Conservation (phyloP, 768 basidiomycete genomes). For the Lactarius pseudohatsudake region DNA sequence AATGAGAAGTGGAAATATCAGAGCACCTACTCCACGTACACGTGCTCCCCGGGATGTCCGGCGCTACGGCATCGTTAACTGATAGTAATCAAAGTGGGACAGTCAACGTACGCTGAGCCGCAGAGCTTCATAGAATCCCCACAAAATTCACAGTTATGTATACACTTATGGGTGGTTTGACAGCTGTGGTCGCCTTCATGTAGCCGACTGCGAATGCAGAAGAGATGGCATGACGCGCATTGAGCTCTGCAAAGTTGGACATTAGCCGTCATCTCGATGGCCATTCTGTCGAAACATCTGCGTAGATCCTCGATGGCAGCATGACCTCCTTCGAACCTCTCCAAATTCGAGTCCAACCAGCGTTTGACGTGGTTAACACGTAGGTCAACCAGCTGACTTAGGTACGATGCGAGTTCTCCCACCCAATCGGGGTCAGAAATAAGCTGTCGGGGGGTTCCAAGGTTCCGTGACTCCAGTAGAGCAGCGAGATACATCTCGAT, state of each 20-base stretch:
- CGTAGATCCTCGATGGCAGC: constrained; percentile 48
- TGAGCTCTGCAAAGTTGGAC: constrained; percentile 50
- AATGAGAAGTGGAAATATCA: background rate
- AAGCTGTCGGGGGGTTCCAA: constrained; percentile 37
- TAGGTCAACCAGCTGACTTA: constrained; percentile 41
- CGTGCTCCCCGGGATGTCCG: constrained; percentile 55
- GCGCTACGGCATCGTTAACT: constrained; percentile 40
- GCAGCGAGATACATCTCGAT: constrained; percentile 33
- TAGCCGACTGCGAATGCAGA: constrained; percentile 47
- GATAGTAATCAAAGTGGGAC: background rate
- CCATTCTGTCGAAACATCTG: constrained; percentile 44
- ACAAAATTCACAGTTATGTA: constrained; percentile 44
- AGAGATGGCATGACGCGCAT: constrained; percentile 49
- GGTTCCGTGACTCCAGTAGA: constrained; percentile 35
- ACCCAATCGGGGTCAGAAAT: constrained; percentile 46
- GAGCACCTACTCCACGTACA: constrained; percentile 38
- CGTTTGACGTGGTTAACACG: constrained; percentile 49
- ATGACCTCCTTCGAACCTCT: constrained; percentile 45
- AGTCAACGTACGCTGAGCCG: constrained; percentile 45
- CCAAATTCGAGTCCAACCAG: constrained; percentile 54
- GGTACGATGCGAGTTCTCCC: constrained; percentile 38
- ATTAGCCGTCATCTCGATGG: constrained; percentile 47
- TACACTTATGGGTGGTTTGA: constrained; percentile 49
- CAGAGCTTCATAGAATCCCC: constrained; percentile 41
- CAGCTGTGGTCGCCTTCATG: constrained; percentile 54